Evolutionary conservation across 345 rosid genomes (phyloP).

Genomic region (Salix udensis): DNA sequence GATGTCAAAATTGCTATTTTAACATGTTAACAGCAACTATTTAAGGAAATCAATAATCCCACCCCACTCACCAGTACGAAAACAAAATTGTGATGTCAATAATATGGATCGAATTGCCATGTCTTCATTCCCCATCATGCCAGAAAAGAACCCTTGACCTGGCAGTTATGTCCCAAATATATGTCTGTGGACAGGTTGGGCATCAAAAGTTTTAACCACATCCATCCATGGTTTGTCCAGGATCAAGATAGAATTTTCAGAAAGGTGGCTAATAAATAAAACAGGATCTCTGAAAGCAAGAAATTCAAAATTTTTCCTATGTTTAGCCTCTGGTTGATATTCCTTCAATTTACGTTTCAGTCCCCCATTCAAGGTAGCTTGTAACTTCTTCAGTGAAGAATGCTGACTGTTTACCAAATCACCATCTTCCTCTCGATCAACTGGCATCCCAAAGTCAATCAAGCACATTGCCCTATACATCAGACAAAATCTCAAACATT

Average conservation of each 20-base stretch:
- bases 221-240: constrained; percentile 91
- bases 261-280: constrained; percentile 75
- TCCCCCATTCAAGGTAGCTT: constrained; percentile 39
- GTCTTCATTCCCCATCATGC: constrained; percentile 5
- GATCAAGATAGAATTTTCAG: constrained; percentile 66
- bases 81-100: constrained; percentile 10
- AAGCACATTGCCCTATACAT: constrained; percentile 77
- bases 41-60: constrained; percentile 8
- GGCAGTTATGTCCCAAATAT: constrained; percentile 60
- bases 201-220: constrained; percentile 66
- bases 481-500: not conserved
- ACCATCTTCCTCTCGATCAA: constrained; percentile 56
- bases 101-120: constrained; percentile 12
- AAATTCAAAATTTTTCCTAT: constrained; percentile 64
- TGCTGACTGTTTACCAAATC: constrained; percentile 42
- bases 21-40: constrained; percentile 9
- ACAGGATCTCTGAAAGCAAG: constrained; percentile 79
- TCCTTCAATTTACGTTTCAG: constrained; percentile 52
- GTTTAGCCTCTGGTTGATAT: constrained; percentile 42
- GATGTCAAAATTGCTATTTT: constrained; percentile 1
- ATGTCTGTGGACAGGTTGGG: constrained; percentile 89
- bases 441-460: constrained; percentile 74
- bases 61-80: not conserved
- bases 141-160: not conserved
- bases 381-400: constrained; percentile 43